phyloP scores from a whole-genome alignment of 345 rosid genomes.

The Citrus medica region DNA sequence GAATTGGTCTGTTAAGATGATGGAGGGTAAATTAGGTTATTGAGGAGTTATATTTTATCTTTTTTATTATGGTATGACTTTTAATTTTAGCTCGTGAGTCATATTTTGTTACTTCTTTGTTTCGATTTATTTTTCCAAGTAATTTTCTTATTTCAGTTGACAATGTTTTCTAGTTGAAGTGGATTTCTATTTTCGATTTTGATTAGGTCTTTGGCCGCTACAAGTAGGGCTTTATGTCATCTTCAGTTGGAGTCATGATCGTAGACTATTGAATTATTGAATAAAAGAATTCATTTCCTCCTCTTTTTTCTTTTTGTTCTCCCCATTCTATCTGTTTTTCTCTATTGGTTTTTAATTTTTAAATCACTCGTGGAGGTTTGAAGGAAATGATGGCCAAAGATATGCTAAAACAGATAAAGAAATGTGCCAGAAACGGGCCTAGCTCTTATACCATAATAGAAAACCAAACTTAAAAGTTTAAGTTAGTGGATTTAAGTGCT shows the following conservation, averaged over 20 bases:
- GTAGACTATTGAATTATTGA: neutral
- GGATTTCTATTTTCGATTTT: too few species aligned
- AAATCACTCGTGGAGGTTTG: neutral
- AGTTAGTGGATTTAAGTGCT: neutral
- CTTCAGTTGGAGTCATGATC: neutral
- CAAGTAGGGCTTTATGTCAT: neutral
- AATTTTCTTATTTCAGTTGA: neutral
- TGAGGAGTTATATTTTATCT: neutral
- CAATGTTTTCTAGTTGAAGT: neutral
- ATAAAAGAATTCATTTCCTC: neutral
- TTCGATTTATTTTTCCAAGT: neutral
- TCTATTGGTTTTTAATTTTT: too few species aligned
- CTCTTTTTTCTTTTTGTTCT: neutral
- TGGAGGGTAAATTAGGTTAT: neutral
- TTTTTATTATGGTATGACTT: neutral
- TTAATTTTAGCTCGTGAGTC: neutral
- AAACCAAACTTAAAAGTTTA: neutral
- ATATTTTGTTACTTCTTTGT: neutral
- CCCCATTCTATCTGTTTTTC: too few species aligned
- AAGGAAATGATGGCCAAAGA: neutral
- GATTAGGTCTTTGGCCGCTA: neutral
- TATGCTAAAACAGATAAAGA: neutral
- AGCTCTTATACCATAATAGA: neutral
- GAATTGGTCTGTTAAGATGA: neutral
- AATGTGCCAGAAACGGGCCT: neutral